Conservation (phyloP, 2,329 filamentous ascomycete genomes). For the Xylaria sp. region DNA sequence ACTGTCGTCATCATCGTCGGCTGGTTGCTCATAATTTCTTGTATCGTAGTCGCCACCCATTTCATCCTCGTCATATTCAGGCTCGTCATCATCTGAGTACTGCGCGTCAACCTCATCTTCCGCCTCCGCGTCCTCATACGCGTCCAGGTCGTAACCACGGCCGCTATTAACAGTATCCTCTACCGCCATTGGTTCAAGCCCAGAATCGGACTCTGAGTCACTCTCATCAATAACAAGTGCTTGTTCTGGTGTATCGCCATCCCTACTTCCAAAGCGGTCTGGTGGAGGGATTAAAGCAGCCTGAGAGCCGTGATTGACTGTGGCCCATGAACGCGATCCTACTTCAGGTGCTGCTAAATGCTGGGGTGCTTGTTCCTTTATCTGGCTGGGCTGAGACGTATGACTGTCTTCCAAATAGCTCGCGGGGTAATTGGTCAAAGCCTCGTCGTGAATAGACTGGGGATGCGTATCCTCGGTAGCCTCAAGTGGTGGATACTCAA, state of each 20-base stretch:
- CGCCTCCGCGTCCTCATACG: conserved; percentile 44
- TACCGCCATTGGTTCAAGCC: conserved; percentile 35
- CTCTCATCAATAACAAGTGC: conserved; percentile 49
- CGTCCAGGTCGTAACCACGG: conserved; percentile 38
- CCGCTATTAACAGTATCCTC: conserved; percentile 38
- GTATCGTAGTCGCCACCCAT: conserved; percentile 51
- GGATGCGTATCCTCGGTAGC: conserved; percentile 31
- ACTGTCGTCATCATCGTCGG: conserved; percentile 50
- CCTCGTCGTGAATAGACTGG: conserved; percentile 22
- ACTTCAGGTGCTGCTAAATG: conserved; percentile 18
- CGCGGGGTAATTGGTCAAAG: conserved; percentile 42
- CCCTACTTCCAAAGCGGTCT: conserved; percentile 36
- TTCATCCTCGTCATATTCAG: conserved; percentile 48
- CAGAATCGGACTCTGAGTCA: conserved; percentile 44
- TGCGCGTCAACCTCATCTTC: conserved; percentile 46
- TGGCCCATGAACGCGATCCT: conserved; percentile 43
- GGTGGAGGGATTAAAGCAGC: conserved; percentile 31
- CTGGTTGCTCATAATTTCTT: conserved; percentile 46
- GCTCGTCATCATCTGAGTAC: conserved; percentile 48
- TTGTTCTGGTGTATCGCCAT: conserved; percentile 44
- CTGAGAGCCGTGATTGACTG: conserved; percentile 43
- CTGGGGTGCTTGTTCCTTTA: conserved; percentile 22
- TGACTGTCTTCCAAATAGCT: conserved; percentile 41
- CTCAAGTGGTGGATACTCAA: conserved; percentile 42
- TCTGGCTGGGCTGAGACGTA: conserved; percentile 24